phyloP scores from a whole-genome alignment of 2,329 filamentous ascomycete genomes.

The Microdochium nivale region DNA sequence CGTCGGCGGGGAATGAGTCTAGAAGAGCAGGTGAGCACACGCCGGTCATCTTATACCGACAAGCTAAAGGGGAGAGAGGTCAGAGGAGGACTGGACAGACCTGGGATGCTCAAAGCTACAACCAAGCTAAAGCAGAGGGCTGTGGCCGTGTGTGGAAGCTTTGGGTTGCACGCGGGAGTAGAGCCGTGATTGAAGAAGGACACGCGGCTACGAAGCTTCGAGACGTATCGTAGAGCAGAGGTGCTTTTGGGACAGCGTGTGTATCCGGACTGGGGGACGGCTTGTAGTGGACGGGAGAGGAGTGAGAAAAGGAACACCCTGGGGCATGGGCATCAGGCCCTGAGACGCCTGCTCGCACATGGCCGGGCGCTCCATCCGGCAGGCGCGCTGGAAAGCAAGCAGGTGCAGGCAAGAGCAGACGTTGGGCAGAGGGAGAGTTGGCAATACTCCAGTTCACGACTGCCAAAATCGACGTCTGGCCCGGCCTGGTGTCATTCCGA shows the following conservation, averaged over 20 bases:
- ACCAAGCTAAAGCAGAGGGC: neutral
- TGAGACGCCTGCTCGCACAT: too few relatives aligned
- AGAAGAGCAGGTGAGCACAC: neutral
- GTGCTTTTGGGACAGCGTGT: conserved; percentile 6
- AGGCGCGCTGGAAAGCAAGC: too few relatives aligned
- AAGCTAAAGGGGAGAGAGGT: neutral
- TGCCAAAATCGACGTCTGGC: too few relatives aligned
- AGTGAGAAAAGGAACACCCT: too few relatives aligned
- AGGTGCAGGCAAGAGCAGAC: too few relatives aligned
- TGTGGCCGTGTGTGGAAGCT: neutral
- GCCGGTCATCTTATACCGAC: neutral
- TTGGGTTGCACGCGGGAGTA: neutral
- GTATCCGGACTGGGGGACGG: too few relatives aligned
- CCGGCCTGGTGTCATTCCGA: too few relatives aligned
- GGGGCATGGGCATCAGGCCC: too few relatives aligned
- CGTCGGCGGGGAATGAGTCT: neutral
- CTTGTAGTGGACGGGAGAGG: too few relatives aligned
- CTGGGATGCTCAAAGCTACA: neutral
- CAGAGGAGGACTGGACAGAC: neutral
- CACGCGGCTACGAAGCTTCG: neutral
- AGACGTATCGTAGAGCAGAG: neutral
- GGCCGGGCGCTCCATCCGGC: too few relatives aligned
- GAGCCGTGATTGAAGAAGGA: neutral
- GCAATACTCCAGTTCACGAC: too few relatives aligned
- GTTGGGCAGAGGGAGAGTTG: too few relatives aligned